Base-by-base conservation (phyloP, 495 filamentous ascomycete species). In the Pyronema omphalodes region DNA sequence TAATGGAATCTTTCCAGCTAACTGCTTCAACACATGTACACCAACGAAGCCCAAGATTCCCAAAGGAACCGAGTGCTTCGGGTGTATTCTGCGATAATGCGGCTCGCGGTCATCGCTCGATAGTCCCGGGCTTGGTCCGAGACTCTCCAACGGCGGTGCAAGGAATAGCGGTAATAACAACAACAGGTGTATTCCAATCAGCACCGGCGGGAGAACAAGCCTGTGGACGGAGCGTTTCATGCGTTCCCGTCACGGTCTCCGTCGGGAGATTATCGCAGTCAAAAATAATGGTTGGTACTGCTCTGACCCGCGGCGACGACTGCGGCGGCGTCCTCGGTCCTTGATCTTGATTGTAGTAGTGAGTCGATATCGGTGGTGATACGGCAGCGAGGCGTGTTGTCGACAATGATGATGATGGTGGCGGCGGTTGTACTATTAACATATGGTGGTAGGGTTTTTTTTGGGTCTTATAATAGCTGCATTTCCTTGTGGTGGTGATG, bases 201-300 rank as follows among this genome's bases (percentile, higher is more conserved):
- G 53, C 44, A 56, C 47, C n/a, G 62, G 62, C 29, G 62, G 62
- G 37, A 65, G 61, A 45, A 65, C 39, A 55, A 59, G 61, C 11
- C 58, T 59, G 45, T 65, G 62, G 15, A 55, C 57, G 40, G 55
- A 55, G 29, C 56, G 55, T 55, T 60, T 65, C 62, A 65, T 65
- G 34, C 58, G 58, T 54, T 45, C 50, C 37, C 35, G 50, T 51
- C 48, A 47, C 44, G 12, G 17, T 19, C 12, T n/a, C 17, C 44
- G 14, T 19, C 44, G n/a, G 44, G 44, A 15, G 44, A 47, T 29
- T 29, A 29, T 29, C 23, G 23, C 23, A 29, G 23, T 29, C 23
- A 29, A 29, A 29, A 29, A 29, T 29, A 29, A 29, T 29, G 23
- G 23, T 29, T 5, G 23, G 23, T 29, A 29, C 23, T 29, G 23